phyloP scores from a whole-genome alignment of 1,284 basidiomycete species.

The Apiotrichum sp. region DNA sequence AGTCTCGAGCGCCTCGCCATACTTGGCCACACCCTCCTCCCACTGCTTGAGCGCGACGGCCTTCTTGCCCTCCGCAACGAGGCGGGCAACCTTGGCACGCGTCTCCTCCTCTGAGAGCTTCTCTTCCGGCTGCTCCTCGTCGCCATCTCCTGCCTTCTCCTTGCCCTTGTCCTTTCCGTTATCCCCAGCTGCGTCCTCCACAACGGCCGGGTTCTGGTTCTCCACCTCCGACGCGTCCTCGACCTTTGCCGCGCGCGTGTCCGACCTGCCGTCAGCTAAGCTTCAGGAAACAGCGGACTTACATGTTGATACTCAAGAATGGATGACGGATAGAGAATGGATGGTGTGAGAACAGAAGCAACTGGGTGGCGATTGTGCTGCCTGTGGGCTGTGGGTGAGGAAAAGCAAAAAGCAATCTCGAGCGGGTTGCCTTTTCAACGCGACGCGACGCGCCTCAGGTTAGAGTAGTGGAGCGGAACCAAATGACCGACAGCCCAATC shows the following conservation, averaged over 20 bases:
- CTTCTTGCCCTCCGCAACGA: constrained; percentile 46
- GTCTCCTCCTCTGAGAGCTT: constrained; percentile 1
- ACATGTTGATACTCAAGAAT: neutral
- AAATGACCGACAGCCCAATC: neutral
- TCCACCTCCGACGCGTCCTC: neutral
- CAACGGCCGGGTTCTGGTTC: neutral
- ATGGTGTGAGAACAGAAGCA: no score
- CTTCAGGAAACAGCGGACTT: neutral
- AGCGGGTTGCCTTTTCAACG: neutral
- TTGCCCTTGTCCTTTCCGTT: neutral
- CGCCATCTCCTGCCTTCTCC: neutral
- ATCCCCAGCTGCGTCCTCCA: no score
- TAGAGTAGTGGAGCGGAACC: neutral
- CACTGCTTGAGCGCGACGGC: constrained; percentile 81
- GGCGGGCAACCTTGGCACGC: constrained; percentile 25
- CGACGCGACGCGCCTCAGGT: neutral
- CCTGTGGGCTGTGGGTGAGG: neutral
- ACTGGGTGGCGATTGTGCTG: neutral
- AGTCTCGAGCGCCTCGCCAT: constrained; percentile 74
- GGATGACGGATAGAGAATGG: neutral
- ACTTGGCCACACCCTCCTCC: constrained; percentile 76
- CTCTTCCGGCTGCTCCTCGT: neutral
- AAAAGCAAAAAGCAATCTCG: neutral
- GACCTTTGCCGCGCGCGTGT: neutral
- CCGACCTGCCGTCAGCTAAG: neutral